Evolutionary conservation across 176 grass and related monocot species (phyloP).

Genomic region (bread wheat (Triticum aestivum)): IWGSC_CS_RefSeq_v2.1 NC_057795.1:442518453-442518952

Average conservation of each 20-base stretch:
- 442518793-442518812: conserved; percentile 27
- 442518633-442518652: conserved; percentile 20
- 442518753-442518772: conserved; percentile 25
- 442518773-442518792: conserved; percentile 26
- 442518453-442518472: conserved; percentile 29
- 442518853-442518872: conserved; percentile 71
- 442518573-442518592: conserved; percentile 8
- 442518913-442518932: conserved; percentile 46
- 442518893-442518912: conserved; percentile 51
- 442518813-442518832: conserved; percentile 69
- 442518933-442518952: conserved; percentile 50
- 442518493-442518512: conserved; percentile 13
- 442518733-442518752: conserved; percentile 12
- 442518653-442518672: neutral
- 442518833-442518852: conserved; percentile 71
- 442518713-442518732: conserved; percentile 14
- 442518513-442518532: conserved; percentile 9
- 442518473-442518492: neutral
- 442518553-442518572: conserved; percentile 26
- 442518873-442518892: conserved; percentile 95
- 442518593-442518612: conserved; percentile 3
- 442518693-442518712: neutral
- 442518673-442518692: conserved; percentile 16
- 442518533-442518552: conserved; percentile 24
- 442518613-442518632: conserved; percentile 21